Evolutionary conservation across 202 grass and related monocot species (phyloP).

Genomic region (Panicum hallii): DNA sequence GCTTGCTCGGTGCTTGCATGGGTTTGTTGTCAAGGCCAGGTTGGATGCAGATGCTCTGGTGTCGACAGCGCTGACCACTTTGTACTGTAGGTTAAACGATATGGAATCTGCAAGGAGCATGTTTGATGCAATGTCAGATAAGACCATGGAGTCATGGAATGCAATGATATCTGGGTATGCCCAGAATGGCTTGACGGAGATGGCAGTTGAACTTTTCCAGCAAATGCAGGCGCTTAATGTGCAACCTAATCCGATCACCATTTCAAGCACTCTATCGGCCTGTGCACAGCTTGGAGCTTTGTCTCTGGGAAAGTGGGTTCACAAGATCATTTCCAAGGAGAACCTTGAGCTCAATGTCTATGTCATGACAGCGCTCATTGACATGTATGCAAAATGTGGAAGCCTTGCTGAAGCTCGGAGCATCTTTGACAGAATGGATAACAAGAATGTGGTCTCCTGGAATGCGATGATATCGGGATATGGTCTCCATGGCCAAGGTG

Average conservation of each 20-base stretch:
- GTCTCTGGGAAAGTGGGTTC: slow-evolving; percentile 70
- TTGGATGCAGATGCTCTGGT: slow-evolving; percentile 61
- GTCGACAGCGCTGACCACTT: slow-evolving; percentile 63
- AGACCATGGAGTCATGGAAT: slow-evolving; percentile 81
- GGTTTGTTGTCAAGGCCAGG: slow-evolving; percentile 53
- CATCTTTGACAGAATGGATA: slow-evolving; percentile 70
- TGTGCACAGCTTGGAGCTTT: slow-evolving; percentile 82
- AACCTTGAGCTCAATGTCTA: slow-evolving; percentile 72
- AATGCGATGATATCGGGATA: slow-evolving; percentile 78
- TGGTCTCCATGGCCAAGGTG: slow-evolving; percentile 64
- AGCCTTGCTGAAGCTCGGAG: slow-evolving; percentile 64
- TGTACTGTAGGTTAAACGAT: slow-evolving; percentile 71
- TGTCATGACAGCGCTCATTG: slow-evolving; percentile 68
- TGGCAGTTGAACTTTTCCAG: slow-evolving; percentile 64
- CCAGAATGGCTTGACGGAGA: slow-evolving; percentile 72
- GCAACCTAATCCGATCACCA: slow-evolving; percentile 64
- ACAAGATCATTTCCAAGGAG: slow-evolving; percentile 60
- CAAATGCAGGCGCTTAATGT: slow-evolving; percentile 67
- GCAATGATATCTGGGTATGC: slow-evolving; percentile 81
- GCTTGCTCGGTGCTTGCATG: slow-evolving; percentile 60
- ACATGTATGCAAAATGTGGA: slow-evolving; percentile 90
- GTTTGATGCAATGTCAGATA: slow-evolving; percentile 72
- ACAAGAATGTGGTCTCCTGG: slow-evolving; percentile 85
- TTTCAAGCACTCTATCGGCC: slow-evolving; percentile 67
- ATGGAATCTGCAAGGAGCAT: slow-evolving; percentile 65